Conservation (phyloP, 2,329 filamentous ascomycete species). For the Ceratocystis albifundus region DNA sequence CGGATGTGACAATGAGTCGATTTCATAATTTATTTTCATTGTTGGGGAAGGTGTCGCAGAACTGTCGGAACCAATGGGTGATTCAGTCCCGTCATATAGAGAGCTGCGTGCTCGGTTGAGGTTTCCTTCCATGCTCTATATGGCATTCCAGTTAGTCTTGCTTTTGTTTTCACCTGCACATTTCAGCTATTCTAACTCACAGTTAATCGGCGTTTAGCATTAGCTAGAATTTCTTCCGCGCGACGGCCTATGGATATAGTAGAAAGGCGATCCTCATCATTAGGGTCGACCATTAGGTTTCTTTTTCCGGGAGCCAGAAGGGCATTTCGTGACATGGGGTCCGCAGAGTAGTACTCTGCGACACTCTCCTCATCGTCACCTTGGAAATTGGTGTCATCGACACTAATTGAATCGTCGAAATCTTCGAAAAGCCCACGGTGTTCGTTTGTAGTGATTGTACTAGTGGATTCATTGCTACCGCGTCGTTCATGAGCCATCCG, state of each 20-base stretch:
- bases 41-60: conserved; percentile 43
- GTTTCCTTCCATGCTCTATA: conserved; percentile 85
- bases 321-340: conserved; percentile 29
- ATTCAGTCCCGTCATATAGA: conserved; percentile 39
- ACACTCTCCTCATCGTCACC: conserved; percentile 58
- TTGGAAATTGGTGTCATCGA: conserved; percentile 54
- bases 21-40: conserved; percentile 30
- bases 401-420: conserved; percentile 50
- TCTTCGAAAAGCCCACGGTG: conserved; percentile 43
- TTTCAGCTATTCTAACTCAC: conserved; percentile 40
- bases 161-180: conserved; percentile 8
- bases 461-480: conserved; percentile 48
- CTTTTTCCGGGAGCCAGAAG: conserved; percentile 27
- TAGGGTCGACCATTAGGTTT: conserved; percentile 26
- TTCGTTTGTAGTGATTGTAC: conserved; percentile 46
- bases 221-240: conserved; percentile 82
- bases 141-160: conserved; percentile 24
- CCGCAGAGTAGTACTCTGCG: conserved; percentile 45
- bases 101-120: conserved; percentile 65
- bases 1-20: conserved; percentile 25
- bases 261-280: conserved; percentile 51
- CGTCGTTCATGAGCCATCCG: conserved; percentile 38
- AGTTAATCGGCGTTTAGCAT: conserved; percentile 79
- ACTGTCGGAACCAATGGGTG: conserved; percentile 33
- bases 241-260: conserved; percentile 66